Evolutionary conservation across 2,329 filamentous ascomycete species (phyloP), one percentile per base, ranked within the genome.

Genomic region (Cyphellophora europaea): DNA sequence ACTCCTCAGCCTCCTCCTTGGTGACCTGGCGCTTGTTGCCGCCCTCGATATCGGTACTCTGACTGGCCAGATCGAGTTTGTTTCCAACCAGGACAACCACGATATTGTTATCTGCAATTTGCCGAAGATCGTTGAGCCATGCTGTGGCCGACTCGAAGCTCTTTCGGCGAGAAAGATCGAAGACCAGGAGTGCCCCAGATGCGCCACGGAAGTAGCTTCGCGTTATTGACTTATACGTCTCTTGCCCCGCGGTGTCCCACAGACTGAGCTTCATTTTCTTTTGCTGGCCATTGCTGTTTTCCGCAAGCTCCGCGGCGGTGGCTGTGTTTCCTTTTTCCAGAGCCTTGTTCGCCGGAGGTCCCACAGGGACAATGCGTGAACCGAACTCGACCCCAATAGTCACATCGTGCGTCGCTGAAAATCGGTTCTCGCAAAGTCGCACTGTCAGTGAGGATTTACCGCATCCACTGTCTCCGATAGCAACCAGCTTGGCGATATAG

Each of bases 401-500:
- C 49, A 95, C 89, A 69, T 95, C 88, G 72, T 95, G 89, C 57
- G 91, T 83, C 36, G 83, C 76, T 36, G 84, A 86, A 69, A 96
- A 95, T 58, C 89, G 85, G 52, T 88, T 88, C 71, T 95, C 89
- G 67, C 89, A 95, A 45, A 96, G 83, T 45, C 89, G 85, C 57
- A 95, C 88, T 37, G 88, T 94, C 50, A 95, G 76, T 57, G 72
- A 77, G 38, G 86, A 93, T 70, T 98, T 98, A 54, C 91, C 91
- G 21, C 21, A 25, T 8, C 8, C 91, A 30, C 83, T 91, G 67
- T 96, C 91, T 59, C 91, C 91, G 54, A 98, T 87, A 66, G 86
- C 93, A 56, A 96, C 89, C 52, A 98, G 84, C 65, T 98, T 98
- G 61, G 89, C 88, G 57, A 96, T 98, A 69, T 93, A 96, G 67